A percentile compares a stretch with the other conserved stretches of the same genome.
These are phyloP conservation scores for Domatiomyces catenatus DNA, from an alignment of 2,329 filamentous ascomycete species.

Conservation along the genomic window DNA sequence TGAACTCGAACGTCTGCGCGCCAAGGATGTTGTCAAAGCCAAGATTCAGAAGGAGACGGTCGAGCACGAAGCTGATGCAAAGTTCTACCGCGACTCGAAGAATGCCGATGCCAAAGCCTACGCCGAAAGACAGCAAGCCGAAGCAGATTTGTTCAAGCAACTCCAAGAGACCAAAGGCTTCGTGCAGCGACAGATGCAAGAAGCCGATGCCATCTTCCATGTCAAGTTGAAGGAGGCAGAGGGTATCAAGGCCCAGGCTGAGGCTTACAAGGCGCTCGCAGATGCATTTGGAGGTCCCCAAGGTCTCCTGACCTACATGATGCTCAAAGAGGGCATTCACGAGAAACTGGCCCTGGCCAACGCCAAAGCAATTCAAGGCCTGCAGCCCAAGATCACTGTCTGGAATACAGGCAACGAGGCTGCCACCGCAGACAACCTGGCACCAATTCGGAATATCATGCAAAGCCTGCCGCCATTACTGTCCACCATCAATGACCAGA, in stretches of 20 bases:
- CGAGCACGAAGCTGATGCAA: constrained; percentile 32
- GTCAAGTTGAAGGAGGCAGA: constrained; percentile 58
- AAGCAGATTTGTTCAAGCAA: constrained; percentile 22
- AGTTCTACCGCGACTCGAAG: constrained; percentile 35
- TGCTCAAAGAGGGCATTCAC: constrained; percentile 72
- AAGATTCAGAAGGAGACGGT: constrained; percentile 34
- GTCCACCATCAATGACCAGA: constrained; percentile 77
- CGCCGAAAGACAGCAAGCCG: constrained; percentile 26
- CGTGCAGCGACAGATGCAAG: constrained; percentile 27
- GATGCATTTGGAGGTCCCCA: constrained; percentile 61
- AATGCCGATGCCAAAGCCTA: constrained; percentile 37
- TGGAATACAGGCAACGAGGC: constrained; percentile 57
- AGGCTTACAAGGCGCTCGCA: constrained; percentile 59
- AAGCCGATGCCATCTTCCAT: constrained; percentile 45
- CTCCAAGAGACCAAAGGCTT: constrained; percentile 12
- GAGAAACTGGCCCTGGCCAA: constrained; percentile 65
- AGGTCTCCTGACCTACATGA: constrained; percentile 67
- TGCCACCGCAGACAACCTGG: constrained; percentile 38
- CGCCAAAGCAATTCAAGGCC: constrained; percentile 55
- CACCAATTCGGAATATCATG: constrained; percentile 64
- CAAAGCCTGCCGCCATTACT: constrained; percentile 71
- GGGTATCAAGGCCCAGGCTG: constrained; percentile 60
- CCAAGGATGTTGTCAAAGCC: constrained; percentile 63
- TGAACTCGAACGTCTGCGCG: constrained; percentile 65
- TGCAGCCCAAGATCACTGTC: constrained; percentile 78